Percentiles rank a stretch among this genome's conserved stretches.
These are phyloP conservation scores for Chaetomidium leptoderma DNA, from an alignment of 495 filamentous ascomycete species.

Conservation along the genomic window DNA sequence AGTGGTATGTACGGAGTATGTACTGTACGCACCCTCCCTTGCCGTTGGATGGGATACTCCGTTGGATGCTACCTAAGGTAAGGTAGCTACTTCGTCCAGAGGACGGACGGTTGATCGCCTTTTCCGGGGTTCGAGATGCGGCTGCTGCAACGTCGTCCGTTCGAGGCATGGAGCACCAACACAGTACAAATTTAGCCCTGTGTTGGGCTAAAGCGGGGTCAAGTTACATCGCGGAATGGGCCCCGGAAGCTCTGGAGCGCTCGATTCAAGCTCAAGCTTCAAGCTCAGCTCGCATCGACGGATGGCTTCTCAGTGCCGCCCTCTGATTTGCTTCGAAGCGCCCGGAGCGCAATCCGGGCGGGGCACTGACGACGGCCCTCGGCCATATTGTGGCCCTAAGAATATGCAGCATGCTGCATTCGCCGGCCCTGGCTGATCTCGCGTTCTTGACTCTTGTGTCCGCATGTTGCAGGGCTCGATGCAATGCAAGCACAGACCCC, in stretches of 20 bases:
- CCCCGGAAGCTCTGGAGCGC: not conserved
- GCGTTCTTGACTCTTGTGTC: no score
- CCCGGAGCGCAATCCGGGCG: conserved; percentile 12
- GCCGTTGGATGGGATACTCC: no score
- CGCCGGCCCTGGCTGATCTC: not conserved
- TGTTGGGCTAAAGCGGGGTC: no score
- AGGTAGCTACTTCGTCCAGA: no score
- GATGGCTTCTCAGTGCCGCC: not conserved
- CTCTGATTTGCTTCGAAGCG: conserved; percentile 7
- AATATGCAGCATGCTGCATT: not conserved
- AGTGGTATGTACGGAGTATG: not conserved
- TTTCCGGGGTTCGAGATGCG: conserved; percentile 6
- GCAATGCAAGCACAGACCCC: conserved; percentile 8
- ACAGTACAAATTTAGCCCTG: no score
- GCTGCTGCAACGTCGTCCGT: not conserved
- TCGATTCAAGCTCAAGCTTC: not conserved
- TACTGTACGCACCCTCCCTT: no score
- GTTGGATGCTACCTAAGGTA: no score
- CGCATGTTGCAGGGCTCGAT: not conserved
- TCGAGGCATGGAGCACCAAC: not conserved
- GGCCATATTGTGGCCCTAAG: not conserved
- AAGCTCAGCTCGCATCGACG: not conserved
- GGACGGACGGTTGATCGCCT: conserved; percentile 2
- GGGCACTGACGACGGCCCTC: not conserved
- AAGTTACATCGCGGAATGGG: not conserved